Evolutionary conservation across 2,329 filamentous ascomycete species (phyloP).

Genomic region (Alternaria gansuensis): DNA sequence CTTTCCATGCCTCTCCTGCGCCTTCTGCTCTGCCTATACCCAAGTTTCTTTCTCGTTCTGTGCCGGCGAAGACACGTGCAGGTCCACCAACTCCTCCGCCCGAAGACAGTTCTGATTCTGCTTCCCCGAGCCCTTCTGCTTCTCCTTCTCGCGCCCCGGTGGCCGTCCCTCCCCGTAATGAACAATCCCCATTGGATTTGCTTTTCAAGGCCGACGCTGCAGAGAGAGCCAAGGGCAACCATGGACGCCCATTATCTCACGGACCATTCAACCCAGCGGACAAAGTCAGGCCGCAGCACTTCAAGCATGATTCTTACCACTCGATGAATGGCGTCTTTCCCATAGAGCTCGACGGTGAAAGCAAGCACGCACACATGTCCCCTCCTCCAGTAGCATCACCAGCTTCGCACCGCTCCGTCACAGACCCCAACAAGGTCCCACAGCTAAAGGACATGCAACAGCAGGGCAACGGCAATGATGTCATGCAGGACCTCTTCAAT

Average conservation of each 20-base stretch:
- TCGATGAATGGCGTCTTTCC: constrained; percentile 68
- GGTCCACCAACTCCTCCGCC: constrained; percentile 60
- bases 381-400: constrained; percentile 38
- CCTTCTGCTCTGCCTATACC: constrained; percentile 90
- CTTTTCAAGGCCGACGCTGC: constrained; percentile 89
- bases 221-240: constrained; percentile 71
- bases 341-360: constrained; percentile 68
- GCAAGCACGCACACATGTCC: constrained; percentile 30
- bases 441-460: constrained; percentile 33
- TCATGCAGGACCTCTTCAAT: constrained; percentile 57
- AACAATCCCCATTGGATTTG: constrained; percentile 84
- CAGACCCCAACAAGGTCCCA: constrained; percentile 44
- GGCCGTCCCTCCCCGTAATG: constrained; percentile 53
- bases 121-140: constrained; percentile 56
- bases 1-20: constrained; percentile 93
- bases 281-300: constrained; percentile 42
- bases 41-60: constrained; percentile 81
- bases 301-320: constrained; percentile 57
- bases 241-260: constrained; percentile 50
- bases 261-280: constrained; percentile 28
- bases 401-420: constrained; percentile 39
- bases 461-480: constrained; percentile 57
- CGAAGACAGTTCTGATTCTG: constrained; percentile 57
- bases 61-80: constrained; percentile 63
- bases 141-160: constrained; percentile 62